These are phyloP conservation scores for Ogataea siamensis DNA, from an alignment of 805 yeast species.

Conservation along the genomic window DNA sequence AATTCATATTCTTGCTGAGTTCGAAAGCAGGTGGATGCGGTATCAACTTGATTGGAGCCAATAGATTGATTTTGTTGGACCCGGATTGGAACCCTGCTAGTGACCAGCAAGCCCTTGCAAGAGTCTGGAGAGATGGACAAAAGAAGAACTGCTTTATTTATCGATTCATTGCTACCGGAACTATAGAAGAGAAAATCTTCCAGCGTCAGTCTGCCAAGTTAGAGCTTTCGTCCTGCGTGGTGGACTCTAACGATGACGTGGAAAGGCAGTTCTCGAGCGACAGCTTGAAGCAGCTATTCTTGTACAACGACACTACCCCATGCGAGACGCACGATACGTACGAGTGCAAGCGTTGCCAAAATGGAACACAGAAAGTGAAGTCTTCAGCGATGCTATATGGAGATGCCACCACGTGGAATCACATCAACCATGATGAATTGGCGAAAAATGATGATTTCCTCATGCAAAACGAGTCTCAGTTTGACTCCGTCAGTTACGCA, in stretches of 20 bases:
- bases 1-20: conserved; percentile 83
- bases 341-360: conserved; percentile 77
- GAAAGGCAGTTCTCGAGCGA: conserved; percentile 88
- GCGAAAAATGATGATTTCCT: conserved; percentile 70
- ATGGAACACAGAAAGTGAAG: conserved; percentile 57
- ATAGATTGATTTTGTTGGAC: conserved; percentile 81
- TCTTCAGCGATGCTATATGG: conserved; percentile 93
- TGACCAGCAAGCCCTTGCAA: conserved; percentile 95
- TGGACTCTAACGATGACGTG: conserved; percentile 93
- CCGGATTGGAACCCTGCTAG: conserved; percentile 99
- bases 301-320: conserved; percentile 59
- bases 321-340: conserved; percentile 94
- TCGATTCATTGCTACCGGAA: conserved; percentile 89
- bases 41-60: conserved; percentile 94
- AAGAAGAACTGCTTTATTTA: conserved; percentile 95
- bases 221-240: conserved; percentile 91
- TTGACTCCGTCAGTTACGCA: conserved; percentile 74
- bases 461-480: conserved; percentile 67
- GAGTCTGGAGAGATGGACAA: conserved; percentile 99
- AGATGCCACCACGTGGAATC: conserved; percentile 98
- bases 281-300: conserved; percentile 70
- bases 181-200: conserved; percentile 93
- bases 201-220: conserved; percentile 95
- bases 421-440: conserved; percentile 63
- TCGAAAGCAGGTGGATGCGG: conserved; percentile 99